Percentiles rank a stretch among this genome's conserved stretches.
These are phyloP conservation scores for Chlorella vulgaris DNA, from an alignment of 139 green algal genomes.

Conservation along the genomic window DNA sequence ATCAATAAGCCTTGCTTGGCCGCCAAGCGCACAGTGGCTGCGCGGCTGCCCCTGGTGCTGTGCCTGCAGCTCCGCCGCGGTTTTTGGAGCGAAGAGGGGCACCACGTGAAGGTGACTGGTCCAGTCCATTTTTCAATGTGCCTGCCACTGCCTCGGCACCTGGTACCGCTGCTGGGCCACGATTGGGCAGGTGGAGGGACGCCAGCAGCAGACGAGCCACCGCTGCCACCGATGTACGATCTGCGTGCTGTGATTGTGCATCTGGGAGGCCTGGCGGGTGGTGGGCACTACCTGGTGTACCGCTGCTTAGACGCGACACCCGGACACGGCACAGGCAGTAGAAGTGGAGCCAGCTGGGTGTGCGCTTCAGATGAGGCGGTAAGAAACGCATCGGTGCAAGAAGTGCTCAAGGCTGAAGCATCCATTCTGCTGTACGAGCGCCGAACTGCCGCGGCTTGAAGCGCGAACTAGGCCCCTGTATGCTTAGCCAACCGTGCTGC, in stretches of 20 bases:
- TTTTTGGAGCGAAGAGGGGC: constrained; percentile 15
- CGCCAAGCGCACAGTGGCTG: constrained; percentile 2
- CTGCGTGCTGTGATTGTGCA: constrained; percentile 33
- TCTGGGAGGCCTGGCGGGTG: not conserved
- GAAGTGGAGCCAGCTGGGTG: constrained; percentile 7
- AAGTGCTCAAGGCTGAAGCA: constrained; percentile 26
- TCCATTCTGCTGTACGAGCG: constrained; percentile 32
- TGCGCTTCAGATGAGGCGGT: constrained; percentile 18
- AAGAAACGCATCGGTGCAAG: not conserved
- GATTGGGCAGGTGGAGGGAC: not conserved
- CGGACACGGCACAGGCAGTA: not conserved
- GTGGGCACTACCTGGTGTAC: constrained; percentile 19
- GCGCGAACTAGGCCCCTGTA: not conserved
- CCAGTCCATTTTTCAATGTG: constrained; percentile 2
- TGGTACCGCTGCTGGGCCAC: not conserved
- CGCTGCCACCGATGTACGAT: not conserved
- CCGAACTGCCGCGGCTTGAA: not conserved
- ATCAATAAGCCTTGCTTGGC: not conserved
- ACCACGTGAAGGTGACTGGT: constrained; percentile 18
- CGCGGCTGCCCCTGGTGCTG: constrained; percentile 19
- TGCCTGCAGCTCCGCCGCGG: constrained; percentile 33
- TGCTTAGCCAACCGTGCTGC: not conserved
- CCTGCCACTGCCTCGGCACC: not conserved
- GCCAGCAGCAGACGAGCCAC: not conserved
- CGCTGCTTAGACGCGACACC: constrained; percentile 13